Evolutionary conservation across 441 rosid species (phyloP).

Genomic region (Erodium chrysanthum): DNA sequence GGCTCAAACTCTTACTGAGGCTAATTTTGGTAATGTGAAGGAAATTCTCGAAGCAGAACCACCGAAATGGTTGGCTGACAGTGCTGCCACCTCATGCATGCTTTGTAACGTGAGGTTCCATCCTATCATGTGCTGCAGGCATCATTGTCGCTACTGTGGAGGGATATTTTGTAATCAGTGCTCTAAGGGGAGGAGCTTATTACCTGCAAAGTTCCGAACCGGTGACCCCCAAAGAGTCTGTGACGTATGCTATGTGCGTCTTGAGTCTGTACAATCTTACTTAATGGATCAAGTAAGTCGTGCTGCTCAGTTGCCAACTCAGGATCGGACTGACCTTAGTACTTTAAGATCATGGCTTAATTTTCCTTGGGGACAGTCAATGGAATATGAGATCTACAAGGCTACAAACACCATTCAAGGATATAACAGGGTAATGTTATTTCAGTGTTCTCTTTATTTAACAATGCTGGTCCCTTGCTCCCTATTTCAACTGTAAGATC

Average conservation of each 20-base stretch:
- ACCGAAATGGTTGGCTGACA: constrained; percentile 30
- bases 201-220: constrained; percentile 60
- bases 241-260: constrained; percentile 85
- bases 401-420: constrained; percentile 69
- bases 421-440: constrained; percentile 49
- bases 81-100: constrained; percentile 81
- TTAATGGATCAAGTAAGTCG: constrained; percentile 90
- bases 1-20: constrained; percentile 87
- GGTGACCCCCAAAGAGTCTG: constrained; percentile 88
- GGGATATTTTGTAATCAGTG: constrained; percentile 78
- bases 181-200: constrained; percentile 82
- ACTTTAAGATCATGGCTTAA: constrained; percentile 97
- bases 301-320: constrained; percentile 81
- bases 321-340: constrained; percentile 87
- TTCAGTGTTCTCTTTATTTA: background rate
- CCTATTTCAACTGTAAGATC: background rate
- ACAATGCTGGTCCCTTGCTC: background rate
- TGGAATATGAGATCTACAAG: constrained; percentile 87
- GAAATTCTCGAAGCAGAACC: constrained; percentile 32
- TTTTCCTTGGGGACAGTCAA: constrained; percentile 91
- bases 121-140: constrained; percentile 91
- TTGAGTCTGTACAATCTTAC: constrained; percentile 83
- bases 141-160: constrained; percentile 92
- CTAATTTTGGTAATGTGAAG: constrained; percentile 31
- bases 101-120: constrained; percentile 75